These are phyloP conservation scores for Gautieria morchelliformis DNA, from an alignment of 768 basidiomycete genomes.

Conservation along the genomic window DNA sequence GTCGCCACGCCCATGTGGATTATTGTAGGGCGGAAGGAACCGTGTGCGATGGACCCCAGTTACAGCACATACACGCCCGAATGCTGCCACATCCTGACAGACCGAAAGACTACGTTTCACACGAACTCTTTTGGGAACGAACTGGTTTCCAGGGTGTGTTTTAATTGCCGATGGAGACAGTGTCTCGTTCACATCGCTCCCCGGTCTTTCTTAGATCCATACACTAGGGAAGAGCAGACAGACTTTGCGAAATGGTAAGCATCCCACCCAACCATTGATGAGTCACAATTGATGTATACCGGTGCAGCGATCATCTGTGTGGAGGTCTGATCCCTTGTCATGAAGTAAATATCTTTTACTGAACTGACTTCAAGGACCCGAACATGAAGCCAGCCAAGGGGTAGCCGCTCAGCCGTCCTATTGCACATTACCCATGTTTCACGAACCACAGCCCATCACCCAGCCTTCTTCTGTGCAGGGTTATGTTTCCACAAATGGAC, in stretches of 20 bases:
- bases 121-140: slow-evolving; percentile 48
- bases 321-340: slow-evolving; percentile 24
- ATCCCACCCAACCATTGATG: no score
- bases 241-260: slow-evolving; percentile 46
- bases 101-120: slow-evolving; percentile 46
- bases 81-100: slow-evolving; percentile 37
- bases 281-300: no score
- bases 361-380: slow-evolving; percentile 29
- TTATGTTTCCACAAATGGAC: slow-evolving; percentile 48
- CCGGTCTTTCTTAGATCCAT: slow-evolving; percentile 35
- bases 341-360: background rate
- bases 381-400: slow-evolving; percentile 33
- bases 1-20: slow-evolving; percentile 48
- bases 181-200: background rate
- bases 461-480: slow-evolving; percentile 25
- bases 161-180: background rate
- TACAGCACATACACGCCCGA: slow-evolving; percentile 35
- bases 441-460: slow-evolving; percentile 25
- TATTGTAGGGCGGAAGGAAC: slow-evolving; percentile 37
- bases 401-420: slow-evolving; percentile 39
- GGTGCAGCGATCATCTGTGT: slow-evolving; percentile 40
- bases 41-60: slow-evolving; percentile 33
- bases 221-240: slow-evolving; percentile 45
- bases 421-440: slow-evolving; percentile 47
- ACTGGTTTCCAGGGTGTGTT: slow-evolving; percentile 44